These are phyloP conservation scores for Boechera stricta DNA, from an alignment of 345 rosid genomes.

Conservation along the genomic window DNA sequence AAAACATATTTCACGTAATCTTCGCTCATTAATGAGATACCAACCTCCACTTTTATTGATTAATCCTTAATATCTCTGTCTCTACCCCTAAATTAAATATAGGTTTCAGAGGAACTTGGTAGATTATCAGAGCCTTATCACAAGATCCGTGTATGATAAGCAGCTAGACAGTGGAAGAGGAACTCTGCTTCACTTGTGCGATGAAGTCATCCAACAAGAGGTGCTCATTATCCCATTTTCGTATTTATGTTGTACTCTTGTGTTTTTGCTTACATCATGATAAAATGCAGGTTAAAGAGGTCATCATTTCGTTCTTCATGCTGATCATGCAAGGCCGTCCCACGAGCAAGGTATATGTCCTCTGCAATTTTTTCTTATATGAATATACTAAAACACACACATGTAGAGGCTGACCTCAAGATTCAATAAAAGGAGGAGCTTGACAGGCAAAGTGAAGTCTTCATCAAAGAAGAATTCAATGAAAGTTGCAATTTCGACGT, in stretches of 20 bases:
- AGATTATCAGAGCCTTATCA: constrained; percentile 76
- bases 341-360: constrained; percentile 35
- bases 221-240: constrained; percentile 30
- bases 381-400: background rate
- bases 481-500: constrained; percentile 76
- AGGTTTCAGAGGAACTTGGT: constrained; percentile 81
- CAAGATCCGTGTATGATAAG: constrained; percentile 73
- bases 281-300: constrained; percentile 78
- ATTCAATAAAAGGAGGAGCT: constrained; percentile 47
- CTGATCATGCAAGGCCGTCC: constrained; percentile 68
- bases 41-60: background rate
- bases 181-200: constrained; percentile 84
- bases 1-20: constrained; percentile 75
- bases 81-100: background rate
- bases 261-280: background rate
- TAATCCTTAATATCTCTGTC: constrained; percentile 2
- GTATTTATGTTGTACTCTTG: background rate
- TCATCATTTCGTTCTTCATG: constrained; percentile 67
- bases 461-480: constrained; percentile 60
- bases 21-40: constrained; percentile 6
- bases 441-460: constrained; percentile 62
- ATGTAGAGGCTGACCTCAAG: constrained; percentile 1
- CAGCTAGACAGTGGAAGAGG: constrained; percentile 89
- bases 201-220: constrained; percentile 76
- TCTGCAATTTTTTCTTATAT: background rate